A percentile compares a stretch with the other conserved stretches of the same genome.
Conservation (phyloP, 1,284 basidiomycete species). For the Ustilago xerochloae region DNA sequence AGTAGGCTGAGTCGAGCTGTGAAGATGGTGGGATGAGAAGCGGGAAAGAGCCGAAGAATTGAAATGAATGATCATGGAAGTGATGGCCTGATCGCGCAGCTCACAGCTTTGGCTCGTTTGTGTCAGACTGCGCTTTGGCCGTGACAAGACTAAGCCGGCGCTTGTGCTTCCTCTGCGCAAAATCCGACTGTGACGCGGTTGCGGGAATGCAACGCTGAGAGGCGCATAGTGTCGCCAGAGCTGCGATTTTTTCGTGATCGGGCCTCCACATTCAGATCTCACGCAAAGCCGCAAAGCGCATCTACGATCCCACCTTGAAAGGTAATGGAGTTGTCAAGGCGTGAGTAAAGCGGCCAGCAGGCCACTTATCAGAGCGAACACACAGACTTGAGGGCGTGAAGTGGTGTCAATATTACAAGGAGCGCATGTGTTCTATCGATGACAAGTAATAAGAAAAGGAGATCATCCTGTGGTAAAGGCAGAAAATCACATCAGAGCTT, state of each 20-base stretch:
- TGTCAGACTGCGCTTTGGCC: constrained; percentile 1
- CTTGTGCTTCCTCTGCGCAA: not conserved
- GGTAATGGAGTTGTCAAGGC: no score
- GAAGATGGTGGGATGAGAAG: constrained; percentile 4
- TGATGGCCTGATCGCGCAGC: constrained; percentile 29
- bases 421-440: not conserved
- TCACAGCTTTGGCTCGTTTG: not conserved
- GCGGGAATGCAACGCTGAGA: not conserved
- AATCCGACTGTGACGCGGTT: not conserved
- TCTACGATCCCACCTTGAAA: no score
- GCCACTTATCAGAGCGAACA: not conserved
- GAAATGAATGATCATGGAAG: constrained; percentile 14
- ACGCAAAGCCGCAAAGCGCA: no score
- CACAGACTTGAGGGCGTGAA: not conserved
- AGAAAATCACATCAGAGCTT: constrained; percentile 29
- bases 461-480: no score
- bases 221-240: not conserved
- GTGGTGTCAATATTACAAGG: constrained; percentile 32
- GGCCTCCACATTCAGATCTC: constrained; percentile 6
- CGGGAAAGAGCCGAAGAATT: not conserved
- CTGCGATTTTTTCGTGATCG: constrained; percentile 10
- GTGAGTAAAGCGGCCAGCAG: no score
- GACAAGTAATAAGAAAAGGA: not conserved
- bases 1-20: constrained; percentile 11
- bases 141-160: not conserved